phyloP scores from a whole-genome alignment of 2,329 filamentous ascomycete genomes.

The Hypoxylon sp. region DNA sequence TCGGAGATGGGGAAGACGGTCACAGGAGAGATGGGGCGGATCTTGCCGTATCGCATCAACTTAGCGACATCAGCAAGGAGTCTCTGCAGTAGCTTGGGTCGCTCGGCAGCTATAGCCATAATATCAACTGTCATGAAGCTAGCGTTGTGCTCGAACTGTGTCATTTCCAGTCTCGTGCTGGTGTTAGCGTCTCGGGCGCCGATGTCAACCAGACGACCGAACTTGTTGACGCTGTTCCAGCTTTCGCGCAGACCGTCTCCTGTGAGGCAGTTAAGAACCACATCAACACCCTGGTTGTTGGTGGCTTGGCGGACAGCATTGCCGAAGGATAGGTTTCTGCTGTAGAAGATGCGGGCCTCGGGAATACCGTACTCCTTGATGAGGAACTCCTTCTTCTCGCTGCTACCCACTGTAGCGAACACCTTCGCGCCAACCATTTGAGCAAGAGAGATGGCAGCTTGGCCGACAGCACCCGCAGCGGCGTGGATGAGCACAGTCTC shows the following conservation, averaged over 20 bases:
- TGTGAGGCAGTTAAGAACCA: slow-evolving; percentile 50
- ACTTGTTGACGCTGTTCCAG: slow-evolving; percentile 53
- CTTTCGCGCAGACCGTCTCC: slow-evolving; percentile 52
- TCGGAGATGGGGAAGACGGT: slow-evolving; percentile 56
- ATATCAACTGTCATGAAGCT: slow-evolving; percentile 64
- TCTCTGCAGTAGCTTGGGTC: slow-evolving; percentile 49
- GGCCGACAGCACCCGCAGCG: slow-evolving; percentile 51
- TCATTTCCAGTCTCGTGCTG: slow-evolving; percentile 62
- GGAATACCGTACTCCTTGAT: slow-evolving; percentile 49
- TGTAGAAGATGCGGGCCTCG: slow-evolving; percentile 52
- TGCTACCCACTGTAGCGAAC: slow-evolving; percentile 50
- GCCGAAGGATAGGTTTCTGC: slow-evolving; percentile 49
- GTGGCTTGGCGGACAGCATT: slow-evolving; percentile 48
- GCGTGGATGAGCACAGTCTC: slow-evolving; percentile 52
- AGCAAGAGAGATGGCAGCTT: slow-evolving; percentile 51
- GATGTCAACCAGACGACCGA: slow-evolving; percentile 53
- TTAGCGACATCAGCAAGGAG: slow-evolving; percentile 51
- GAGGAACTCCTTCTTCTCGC: slow-evolving; percentile 52
- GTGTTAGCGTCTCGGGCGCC: slow-evolving; percentile 47
- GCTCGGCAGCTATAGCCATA: slow-evolving; percentile 58
- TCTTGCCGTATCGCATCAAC: slow-evolving; percentile 51
- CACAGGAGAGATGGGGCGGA: slow-evolving; percentile 55
- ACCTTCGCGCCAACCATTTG: slow-evolving; percentile 52
- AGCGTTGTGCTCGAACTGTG: slow-evolving; percentile 63
- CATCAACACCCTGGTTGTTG: slow-evolving; percentile 47